Evolutionary conservation across 2,329 filamentous ascomycete genomes (phyloP).

Genomic region (Clonostachys rhizophaga): DNA sequence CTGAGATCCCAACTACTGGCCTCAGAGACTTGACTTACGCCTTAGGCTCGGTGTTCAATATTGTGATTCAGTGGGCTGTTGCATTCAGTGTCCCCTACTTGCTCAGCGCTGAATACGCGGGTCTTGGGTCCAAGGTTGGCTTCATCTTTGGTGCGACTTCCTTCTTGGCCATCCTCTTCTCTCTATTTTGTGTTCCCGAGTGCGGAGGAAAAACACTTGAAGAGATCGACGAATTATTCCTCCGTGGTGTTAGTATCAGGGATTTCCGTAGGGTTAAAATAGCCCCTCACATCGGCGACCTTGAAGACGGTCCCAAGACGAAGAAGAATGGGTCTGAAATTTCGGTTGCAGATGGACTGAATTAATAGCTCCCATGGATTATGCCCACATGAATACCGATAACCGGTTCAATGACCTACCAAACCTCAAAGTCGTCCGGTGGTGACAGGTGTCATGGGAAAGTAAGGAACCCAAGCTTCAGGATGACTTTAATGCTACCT

Average conservation of each 20-base stretch:
- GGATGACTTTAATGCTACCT: too few relatives aligned
- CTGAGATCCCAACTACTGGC: slow-evolving; percentile 21
- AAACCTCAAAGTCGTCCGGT: too few relatives aligned
- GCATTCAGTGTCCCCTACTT: slow-evolving; percentile 30
- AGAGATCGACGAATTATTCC: not conserved
- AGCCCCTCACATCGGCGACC: too few relatives aligned
- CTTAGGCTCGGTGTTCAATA: slow-evolving; percentile 17
- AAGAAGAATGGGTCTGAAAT: too few relatives aligned
- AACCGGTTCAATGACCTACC: too few relatives aligned
- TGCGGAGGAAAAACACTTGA: slow-evolving; percentile 8
- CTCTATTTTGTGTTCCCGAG: slow-evolving; percentile 27
- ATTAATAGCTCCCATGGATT: too few relatives aligned
- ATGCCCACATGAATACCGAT: too few relatives aligned
- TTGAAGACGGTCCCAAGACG: too few relatives aligned
- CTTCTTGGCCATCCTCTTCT: slow-evolving; percentile 12
- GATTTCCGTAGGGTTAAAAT: not conserved
- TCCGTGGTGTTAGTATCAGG: not conserved
- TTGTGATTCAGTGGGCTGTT: slow-evolving; percentile 14
- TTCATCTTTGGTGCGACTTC: slow-evolving; percentile 24
- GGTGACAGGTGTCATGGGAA: too few relatives aligned
- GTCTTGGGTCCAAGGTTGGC: slow-evolving; percentile 23
- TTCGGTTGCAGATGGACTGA: too few relatives aligned
- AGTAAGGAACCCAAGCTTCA: too few relatives aligned
- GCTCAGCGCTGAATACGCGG: slow-evolving; percentile 22
- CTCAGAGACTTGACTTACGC: slow-evolving; percentile 22